These are phyloP conservation scores for Aspergillus ostianus DNA, from an alignment of 495 filamentous ascomycete species.

Conservation along the genomic window DNA sequence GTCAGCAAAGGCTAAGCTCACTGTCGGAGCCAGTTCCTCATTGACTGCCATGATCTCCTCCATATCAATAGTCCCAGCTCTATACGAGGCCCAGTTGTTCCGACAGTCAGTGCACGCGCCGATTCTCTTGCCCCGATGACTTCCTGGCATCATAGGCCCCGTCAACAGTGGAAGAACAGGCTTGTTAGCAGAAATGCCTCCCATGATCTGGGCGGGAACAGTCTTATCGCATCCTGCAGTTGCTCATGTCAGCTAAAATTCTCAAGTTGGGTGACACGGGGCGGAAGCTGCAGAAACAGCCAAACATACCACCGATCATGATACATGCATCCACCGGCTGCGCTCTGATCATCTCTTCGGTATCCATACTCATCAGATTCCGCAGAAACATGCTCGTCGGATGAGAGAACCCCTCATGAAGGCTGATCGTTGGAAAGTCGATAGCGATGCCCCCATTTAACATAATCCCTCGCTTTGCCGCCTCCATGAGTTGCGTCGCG, in stretches of 20 bases:
- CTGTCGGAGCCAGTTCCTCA: slow-evolving; percentile 64
- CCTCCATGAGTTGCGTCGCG: slow-evolving; percentile 65
- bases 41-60: slow-evolving; percentile 67
- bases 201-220: slow-evolving; percentile 66
- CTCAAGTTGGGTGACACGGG: slow-evolving; percentile 17
- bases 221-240: slow-evolving; percentile 63
- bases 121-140: slow-evolving; percentile 54
- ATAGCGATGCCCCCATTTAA: slow-evolving; percentile 59
- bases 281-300: not conserved
- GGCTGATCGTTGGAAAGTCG: slow-evolving; percentile 65
- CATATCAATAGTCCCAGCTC: slow-evolving; percentile 59
- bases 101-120: slow-evolving; percentile 68
- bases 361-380: slow-evolving; percentile 72
- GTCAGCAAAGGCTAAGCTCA: too few relatives aligned
- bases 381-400: slow-evolving; percentile 69
- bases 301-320: slow-evolving; percentile 55
- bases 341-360: slow-evolving; percentile 66
- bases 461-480: slow-evolving; percentile 60
- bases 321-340: slow-evolving; percentile 64
- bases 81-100: slow-evolving; percentile 64
- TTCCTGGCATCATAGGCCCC: slow-evolving; percentile 68
- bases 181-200: slow-evolving; percentile 68
- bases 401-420: slow-evolving; percentile 61
- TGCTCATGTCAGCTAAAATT: not conserved
- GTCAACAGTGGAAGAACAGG: slow-evolving; percentile 61